Evolutionary conservation across 2,329 filamentous ascomycete species (phyloP), one percentile per base, ranked within the genome.

Genomic region (Sporothrix brunneoviolacea): DNA sequence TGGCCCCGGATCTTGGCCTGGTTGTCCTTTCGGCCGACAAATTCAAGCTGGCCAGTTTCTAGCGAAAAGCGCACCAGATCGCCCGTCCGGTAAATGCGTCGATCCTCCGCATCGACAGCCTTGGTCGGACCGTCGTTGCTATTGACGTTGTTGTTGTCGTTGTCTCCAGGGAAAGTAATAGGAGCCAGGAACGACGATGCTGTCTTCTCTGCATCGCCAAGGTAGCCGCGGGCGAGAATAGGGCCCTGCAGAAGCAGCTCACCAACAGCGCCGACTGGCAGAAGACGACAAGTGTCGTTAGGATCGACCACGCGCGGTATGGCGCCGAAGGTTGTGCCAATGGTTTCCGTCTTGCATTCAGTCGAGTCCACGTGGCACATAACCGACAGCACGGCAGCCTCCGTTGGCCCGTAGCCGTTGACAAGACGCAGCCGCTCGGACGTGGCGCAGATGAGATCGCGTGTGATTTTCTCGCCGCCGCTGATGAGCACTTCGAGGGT

Each of bases 1-100:
- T 82, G 81, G 8, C 79, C 78, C 70, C 80, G 79, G 59, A 82
- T 71, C 62, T 82, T 82, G 53, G 82, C 74, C 59, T 82, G 79
- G 53, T 82, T 78, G 56, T 83, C 79, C n/a, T 69, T 69, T 32
- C 79, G 72, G 4, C 79, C 78, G 30, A 79, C 70, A 19, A 75
- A 77, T 38, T 78, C 70, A 33, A 83, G 66, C 22, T 79, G 78
- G 57, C 79, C 72, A 2, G 66, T 59, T n/a, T n/a, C n/a, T n/a
- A n/a, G n/a, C n/a, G n/a, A n/a, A 33, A 68, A 67, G 12, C 69
- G 67, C 16, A 74, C 77, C 19, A 82, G 68, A 56, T 83, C 79
- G 7, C 79, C 79, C 2, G 79, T 82, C 57, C 62, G 61, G 48
- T 68, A 68, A 39, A 62, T 56, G 28, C 54, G 52, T 41, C 59